Evolutionary conservation across 2,329 filamentous ascomycete genomes (phyloP), one percentile per base, ranked within the genome.

Genomic region (Chrysosporium queenslandicum): DNA sequence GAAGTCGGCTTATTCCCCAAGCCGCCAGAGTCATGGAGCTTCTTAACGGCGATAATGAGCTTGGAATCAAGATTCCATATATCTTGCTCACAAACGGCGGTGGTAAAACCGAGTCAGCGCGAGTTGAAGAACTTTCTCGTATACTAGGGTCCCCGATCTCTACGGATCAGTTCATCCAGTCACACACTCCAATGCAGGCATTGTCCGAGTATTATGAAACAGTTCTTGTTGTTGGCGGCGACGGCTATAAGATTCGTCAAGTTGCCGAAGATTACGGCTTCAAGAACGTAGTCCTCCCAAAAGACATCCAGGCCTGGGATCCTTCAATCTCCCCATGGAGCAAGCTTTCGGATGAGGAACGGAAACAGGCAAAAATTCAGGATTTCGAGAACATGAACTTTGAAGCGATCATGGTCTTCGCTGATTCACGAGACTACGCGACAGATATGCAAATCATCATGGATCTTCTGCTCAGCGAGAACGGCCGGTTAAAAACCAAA

Each of bases 391-490:
- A 86, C 72, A 71, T 75, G 65, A 82, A 84, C 69, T 86, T 87
- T 62, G 79, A 86, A 42, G 83, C 83, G 59, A 86, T 87, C 69
- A 75, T 87, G 66, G 82, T 86, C 62, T 86, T 86, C 72, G 84
- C 81, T 55, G 83, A 86, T 71, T 83, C 80, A 47, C 78, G 83
- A 60, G 83, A 87, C 69, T 87, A 86, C 68, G 81, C 81, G 32
- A 86, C 82, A 56, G 83, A 87, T 68, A 80, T 85, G 70, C 83
- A 87, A 67, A 82, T 87, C 70, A 86, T 86, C 67, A 80, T 87
- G 69, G 83, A 87, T 64, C 74, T 87, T 52, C 73, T 87, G 43
- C 79, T 81, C 50, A 79, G 79, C 43, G 77, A 86, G 68, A 77
- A 86, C 62, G 85, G 85, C 58, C 76, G 77, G 49, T 71, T 86